phyloP scores from a whole-genome alignment of 352 stramenopile species.

The Phytophthora macrochlamydospora region DNA sequence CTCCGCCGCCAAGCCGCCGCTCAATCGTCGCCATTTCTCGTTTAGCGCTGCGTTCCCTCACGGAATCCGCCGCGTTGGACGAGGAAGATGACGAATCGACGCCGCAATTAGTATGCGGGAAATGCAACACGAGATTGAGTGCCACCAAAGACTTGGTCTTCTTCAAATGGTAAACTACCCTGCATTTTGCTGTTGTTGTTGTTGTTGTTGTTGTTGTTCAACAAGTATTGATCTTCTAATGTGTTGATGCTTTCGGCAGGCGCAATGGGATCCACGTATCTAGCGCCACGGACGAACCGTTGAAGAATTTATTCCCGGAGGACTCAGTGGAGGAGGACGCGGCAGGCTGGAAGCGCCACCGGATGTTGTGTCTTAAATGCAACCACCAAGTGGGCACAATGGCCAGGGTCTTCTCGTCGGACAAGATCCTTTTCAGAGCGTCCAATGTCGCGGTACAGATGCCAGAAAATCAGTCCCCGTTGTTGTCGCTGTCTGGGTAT shows the following conservation, averaged over 20 bases:
- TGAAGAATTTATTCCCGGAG: conserved; percentile 59
- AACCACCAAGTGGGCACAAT: conserved; percentile 65
- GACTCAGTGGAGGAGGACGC: conserved; percentile 43
- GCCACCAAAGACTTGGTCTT: conserved; percentile 73
- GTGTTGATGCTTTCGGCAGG: conserved; percentile 27
- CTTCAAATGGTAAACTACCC: conserved; percentile 64
- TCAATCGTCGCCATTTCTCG: conserved; percentile 33
- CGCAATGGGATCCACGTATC: conserved; percentile 75
- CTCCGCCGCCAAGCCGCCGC: neutral
- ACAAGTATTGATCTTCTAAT: neutral
- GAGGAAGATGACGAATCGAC: conserved; percentile 43
- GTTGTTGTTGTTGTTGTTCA: neutral
- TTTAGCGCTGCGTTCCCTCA: conserved; percentile 63
- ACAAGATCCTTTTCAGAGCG: conserved; percentile 78
- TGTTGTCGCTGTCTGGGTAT: conserved; percentile 78
- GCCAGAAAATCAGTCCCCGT: conserved; percentile 68
- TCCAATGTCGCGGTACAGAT: conserved; percentile 72
- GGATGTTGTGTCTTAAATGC: conserved; percentile 72
- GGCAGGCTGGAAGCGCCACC: conserved; percentile 63
- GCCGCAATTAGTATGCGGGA: conserved; percentile 69
- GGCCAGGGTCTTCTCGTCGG: conserved; percentile 60
- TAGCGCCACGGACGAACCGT: conserved; percentile 60
- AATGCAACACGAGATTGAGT: conserved; percentile 67
- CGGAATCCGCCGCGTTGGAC: conserved; percentile 52
- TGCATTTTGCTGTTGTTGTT: no score